These are phyloP conservation scores for Xylaria digitata DNA, from an alignment of 2,329 filamentous ascomycete genomes.

Conservation along the genomic window DNA sequence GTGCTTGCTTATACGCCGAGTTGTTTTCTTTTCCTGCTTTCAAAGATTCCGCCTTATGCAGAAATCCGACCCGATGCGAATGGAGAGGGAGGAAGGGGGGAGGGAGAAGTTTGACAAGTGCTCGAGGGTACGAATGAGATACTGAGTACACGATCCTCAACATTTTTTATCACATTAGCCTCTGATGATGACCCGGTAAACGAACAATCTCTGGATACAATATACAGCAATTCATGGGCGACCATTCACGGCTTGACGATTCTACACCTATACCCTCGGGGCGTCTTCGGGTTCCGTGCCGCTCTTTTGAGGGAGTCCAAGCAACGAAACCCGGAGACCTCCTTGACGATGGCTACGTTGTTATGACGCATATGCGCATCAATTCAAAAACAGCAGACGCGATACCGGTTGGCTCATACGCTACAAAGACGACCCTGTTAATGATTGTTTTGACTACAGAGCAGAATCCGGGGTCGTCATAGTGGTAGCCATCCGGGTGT, in stretches of 20 bases:
- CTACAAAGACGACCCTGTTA: slow-evolving; percentile 43
- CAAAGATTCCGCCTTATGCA: slow-evolving; percentile 12
- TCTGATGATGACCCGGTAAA: slow-evolving; percentile 49
- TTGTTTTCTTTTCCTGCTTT: slow-evolving; percentile 33
- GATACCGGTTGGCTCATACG: slow-evolving; percentile 41
- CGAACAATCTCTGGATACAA: slow-evolving; percentile 51
- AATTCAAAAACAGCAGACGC: slow-evolving; percentile 49
- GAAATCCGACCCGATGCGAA: slow-evolving; percentile 18
- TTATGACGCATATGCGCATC: slow-evolving; percentile 54
- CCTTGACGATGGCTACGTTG: slow-evolving; percentile 54
- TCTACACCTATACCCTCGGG: slow-evolving; percentile 51
- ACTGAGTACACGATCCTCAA: slow-evolving; percentile 41
- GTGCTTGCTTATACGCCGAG: slow-evolving; percentile 40
- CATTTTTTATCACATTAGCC: slow-evolving; percentile 48
- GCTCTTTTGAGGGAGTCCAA: slow-evolving; percentile 38
- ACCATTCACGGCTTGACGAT: slow-evolving; percentile 54
- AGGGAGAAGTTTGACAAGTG: slow-evolving; percentile 14
- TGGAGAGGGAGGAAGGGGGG: slow-evolving; percentile 24
- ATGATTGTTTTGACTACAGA: slow-evolving; percentile 42
- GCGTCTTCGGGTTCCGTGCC: slow-evolving; percentile 42
- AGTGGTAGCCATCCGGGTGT: slow-evolving; percentile 40
- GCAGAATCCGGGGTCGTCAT: slow-evolving; percentile 42
- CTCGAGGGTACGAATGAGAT: slow-evolving; percentile 31
- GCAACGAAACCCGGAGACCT: slow-evolving; percentile 41
- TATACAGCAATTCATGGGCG: slow-evolving; percentile 53